Evolutionary conservation across 163 green algal species (phyloP).

Genomic region (Chloromonas sp.): DNA sequence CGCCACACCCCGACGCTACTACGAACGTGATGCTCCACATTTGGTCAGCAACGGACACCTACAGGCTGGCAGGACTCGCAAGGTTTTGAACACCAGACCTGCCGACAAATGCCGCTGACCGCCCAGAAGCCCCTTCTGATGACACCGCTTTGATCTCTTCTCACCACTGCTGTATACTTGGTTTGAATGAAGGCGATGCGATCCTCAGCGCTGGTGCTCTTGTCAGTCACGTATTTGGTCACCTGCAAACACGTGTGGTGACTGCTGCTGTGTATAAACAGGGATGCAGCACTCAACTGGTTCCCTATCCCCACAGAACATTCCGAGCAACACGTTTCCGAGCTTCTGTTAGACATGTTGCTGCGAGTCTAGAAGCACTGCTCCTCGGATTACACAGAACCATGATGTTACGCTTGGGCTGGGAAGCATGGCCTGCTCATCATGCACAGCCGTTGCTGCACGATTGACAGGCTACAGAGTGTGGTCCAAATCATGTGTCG

Average conservation of each 20-base stretch:
- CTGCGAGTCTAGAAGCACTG: too few relatives aligned
- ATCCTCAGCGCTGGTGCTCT: slow-evolving; percentile 11
- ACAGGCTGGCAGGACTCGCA: not conserved
- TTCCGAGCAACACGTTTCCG: too few relatives aligned
- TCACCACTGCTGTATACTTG: slow-evolving; percentile 29
- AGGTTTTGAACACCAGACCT: not conserved
- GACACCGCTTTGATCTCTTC: not conserved
- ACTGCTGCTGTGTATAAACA: too few relatives aligned
- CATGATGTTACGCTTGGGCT: too few relatives aligned
- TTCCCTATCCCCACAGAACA: too few relatives aligned
- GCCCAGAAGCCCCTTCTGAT: not conserved
- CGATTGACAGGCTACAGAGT: too few relatives aligned
- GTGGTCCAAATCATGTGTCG: too few relatives aligned
- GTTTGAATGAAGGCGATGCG: slow-evolving; percentile 25
- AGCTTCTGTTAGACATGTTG: too few relatives aligned
- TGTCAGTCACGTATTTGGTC: not conserved
- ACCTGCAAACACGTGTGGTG: not conserved
- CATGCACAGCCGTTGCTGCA: too few relatives aligned
- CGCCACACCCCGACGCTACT: not conserved
- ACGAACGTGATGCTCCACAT: not conserved
- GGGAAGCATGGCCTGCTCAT: too few relatives aligned
- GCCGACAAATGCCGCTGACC: not conserved
- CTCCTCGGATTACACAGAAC: too few relatives aligned
- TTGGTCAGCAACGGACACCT: not conserved
- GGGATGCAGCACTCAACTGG: too few relatives aligned